Evolutionary conservation across 345 rosid species (phyloP).

Genomic region (Rhodamnia rubescens): DNA sequence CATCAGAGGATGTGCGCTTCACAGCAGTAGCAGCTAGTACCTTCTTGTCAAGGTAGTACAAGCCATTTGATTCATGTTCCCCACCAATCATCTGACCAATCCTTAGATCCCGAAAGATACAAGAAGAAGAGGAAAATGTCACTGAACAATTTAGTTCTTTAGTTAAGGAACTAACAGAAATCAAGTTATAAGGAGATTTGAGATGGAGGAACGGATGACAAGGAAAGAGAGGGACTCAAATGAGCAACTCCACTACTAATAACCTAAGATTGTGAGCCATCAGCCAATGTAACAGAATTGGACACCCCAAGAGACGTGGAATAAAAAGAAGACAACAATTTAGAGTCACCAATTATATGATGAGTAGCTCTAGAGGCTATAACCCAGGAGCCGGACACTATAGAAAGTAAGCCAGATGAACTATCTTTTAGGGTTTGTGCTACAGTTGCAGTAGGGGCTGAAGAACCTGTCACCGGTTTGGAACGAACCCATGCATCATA

Average conservation of each 20-base stretch:
- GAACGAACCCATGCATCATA: too few relatives aligned
- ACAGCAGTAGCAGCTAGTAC: not conserved
- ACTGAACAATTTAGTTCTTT: not conserved
- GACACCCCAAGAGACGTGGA: not conserved
- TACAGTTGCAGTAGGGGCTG: too few relatives aligned
- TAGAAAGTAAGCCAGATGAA: too few relatives aligned
- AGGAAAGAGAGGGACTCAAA: not conserved
- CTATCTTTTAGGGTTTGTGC: too few relatives aligned
- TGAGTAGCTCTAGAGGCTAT: not conserved
- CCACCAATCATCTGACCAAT: not conserved
- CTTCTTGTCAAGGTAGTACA: not conserved
- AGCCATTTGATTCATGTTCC: not conserved
- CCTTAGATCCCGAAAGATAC: not conserved
- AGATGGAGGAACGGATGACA: not conserved
- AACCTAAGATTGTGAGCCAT: not conserved
- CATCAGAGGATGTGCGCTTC: not conserved
- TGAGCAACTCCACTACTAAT: not conserved
- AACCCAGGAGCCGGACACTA: accelerated
- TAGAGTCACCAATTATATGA: not conserved
- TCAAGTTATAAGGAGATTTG: not conserved
- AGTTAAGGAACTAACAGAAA: not conserved
- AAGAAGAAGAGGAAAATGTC: not conserved
- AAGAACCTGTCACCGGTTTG: too few relatives aligned
- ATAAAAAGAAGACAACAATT: not conserved
- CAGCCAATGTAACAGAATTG: accelerated